Evolutionary conservation across 1,139 yeast species (phyloP).

Genomic region (Meyerozyma carpophila): DNA sequence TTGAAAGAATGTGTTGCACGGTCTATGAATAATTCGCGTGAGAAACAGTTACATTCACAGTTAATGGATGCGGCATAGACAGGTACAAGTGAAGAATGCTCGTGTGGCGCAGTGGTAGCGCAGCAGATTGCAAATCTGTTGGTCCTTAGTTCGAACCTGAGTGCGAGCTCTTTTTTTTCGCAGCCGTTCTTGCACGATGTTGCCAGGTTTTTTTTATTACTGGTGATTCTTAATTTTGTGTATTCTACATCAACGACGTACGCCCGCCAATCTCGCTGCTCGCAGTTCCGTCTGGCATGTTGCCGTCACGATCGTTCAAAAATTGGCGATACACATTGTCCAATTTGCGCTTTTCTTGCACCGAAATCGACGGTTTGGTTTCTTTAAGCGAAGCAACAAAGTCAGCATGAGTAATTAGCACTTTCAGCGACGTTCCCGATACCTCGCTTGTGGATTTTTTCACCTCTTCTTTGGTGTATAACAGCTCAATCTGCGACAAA

Average conservation of each 20-base stretch:
- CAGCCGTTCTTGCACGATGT: not conserved
- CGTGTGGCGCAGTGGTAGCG: constrained; percentile 90
- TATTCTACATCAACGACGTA: constrained; percentile 58
- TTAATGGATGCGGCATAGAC: not conserved
- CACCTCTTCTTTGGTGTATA: constrained; percentile 15
- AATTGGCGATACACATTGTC: constrained; percentile 65
- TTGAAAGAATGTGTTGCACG: too few relatives aligned
- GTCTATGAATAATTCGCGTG: not conserved
- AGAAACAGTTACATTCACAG: not conserved
- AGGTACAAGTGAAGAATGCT: constrained; percentile 24
- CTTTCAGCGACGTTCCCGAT: constrained; percentile 14
- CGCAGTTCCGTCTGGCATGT: constrained; percentile 82
- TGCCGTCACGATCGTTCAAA: constrained; percentile 76
- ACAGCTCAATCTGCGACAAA: constrained; percentile 43
- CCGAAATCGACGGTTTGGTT: constrained; percentile 84
- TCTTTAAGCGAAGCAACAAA: constrained; percentile 62
- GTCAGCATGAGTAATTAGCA: constrained; percentile 47
- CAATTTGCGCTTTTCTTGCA: constrained; percentile 61
- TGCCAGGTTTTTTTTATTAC: not conserved
- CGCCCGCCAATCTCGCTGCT: constrained; percentile 85
- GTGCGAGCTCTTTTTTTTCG: constrained; percentile 51
- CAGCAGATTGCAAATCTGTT: constrained; percentile 90
- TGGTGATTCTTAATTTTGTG: not conserved
- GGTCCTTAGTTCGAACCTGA: constrained; percentile 86
- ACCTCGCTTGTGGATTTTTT: constrained; percentile 1